Conservation (phyloP, 352 stramenopile genomes). For the Phytophthora constricta region DNA sequence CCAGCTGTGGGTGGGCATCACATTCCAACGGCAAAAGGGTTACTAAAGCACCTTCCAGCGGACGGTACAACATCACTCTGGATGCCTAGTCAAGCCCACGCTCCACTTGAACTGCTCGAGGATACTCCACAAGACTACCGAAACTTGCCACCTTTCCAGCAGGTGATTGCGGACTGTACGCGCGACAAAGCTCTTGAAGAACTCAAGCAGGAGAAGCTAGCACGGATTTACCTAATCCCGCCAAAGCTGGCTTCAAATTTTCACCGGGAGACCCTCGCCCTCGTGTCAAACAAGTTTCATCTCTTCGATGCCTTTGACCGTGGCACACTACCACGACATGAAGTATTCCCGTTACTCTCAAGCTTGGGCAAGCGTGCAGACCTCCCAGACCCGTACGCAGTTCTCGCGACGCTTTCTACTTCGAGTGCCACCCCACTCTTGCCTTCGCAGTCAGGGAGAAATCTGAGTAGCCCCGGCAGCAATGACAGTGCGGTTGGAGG, state of each 20-base stretch:
- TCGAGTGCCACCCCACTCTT: not conserved
- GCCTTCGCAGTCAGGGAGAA: not conserved
- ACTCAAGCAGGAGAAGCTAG: constrained; percentile 24
- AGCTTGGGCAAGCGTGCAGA: constrained; percentile 43
- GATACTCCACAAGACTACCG: constrained; percentile 31
- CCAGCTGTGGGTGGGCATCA: not conserved
- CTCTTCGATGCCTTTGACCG: constrained; percentile 54
- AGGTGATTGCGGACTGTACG: constrained; percentile 44
- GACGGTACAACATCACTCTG: constrained; percentile 18
- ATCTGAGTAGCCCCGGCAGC: not conserved
- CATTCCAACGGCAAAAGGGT: not conserved
- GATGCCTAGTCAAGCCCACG: constrained; percentile 9
- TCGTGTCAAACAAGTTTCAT: constrained; percentile 45
- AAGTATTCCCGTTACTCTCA: constrained; percentile 50
- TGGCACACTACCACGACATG: constrained; percentile 41
- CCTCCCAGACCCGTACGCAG: constrained; percentile 49
- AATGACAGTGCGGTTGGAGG: not conserved
- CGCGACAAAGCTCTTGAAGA: constrained; percentile 36
- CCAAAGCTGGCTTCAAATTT: constrained; percentile 39
- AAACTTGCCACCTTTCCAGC: constrained; percentile 34
- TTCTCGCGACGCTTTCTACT: constrained; percentile 36
- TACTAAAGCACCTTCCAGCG: constrained; percentile 21
- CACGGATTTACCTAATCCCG: constrained; percentile 37
- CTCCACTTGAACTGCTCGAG: not conserved
- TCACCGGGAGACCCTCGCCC: constrained; percentile 30